phyloP scores from a whole-genome alignment of 768 basidiomycete genomes.

The Holtermanniella nyarrowii region DNA sequence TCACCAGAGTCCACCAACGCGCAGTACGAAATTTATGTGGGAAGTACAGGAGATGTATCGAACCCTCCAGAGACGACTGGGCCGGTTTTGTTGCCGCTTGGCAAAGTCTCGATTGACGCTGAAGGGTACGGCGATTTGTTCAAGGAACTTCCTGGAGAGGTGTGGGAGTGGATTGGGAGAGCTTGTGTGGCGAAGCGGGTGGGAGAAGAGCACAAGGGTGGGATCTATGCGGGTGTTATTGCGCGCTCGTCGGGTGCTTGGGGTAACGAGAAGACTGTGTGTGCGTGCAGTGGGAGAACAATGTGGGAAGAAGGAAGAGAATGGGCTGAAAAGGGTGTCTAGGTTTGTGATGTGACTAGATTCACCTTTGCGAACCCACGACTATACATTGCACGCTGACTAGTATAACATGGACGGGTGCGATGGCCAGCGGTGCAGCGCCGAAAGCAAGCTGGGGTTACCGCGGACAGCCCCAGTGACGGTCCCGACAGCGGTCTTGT shows the following conservation, averaged over 20 bases:
- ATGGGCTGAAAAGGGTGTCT: conserved; percentile 29
- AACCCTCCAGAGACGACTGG: conserved; percentile 35
- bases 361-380: too few species aligned
- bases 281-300: conserved; percentile 39
- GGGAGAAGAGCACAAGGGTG: conserved; percentile 1
- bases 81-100: conserved; percentile 17
- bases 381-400: too few species aligned
- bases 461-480: too few species aligned
- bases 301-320: conserved; percentile 42
- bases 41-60: conserved; percentile 33
- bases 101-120: conserved; percentile 25
- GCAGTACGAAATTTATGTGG: conserved; percentile 34
- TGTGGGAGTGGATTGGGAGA: conserved; percentile 40
- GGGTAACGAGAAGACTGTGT: conserved; percentile 41
- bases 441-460: too few species aligned
- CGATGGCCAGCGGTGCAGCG: too few species aligned
- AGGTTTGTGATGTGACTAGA: neutral
- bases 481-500: too few species aligned
- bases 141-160: conserved; percentile 31
- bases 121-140: conserved; percentile 40
- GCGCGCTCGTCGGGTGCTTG: conserved; percentile 37
- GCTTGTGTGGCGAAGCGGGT: conserved; percentile 24
- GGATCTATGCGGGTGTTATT: conserved; percentile 38
- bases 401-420: too few species aligned
- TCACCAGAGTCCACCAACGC: conserved; percentile 7